Evolutionary conservation across 2,329 filamentous ascomycete genomes (phyloP), one percentile per base, ranked within the genome.

Genomic region (Amesomyces nigricolor): DNA sequence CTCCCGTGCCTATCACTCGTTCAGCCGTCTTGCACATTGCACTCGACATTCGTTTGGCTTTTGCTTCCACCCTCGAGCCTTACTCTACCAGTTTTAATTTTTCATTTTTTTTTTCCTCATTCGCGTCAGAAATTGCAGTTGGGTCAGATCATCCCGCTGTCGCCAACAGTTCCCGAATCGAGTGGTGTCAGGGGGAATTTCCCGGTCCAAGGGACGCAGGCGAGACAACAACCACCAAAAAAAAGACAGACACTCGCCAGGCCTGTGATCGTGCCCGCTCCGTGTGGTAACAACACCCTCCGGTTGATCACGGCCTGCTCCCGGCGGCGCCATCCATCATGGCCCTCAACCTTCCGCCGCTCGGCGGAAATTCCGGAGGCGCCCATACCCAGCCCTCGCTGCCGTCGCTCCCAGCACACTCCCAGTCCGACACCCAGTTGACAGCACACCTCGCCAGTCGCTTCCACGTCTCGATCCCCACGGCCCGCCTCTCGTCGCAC

Each of bases 401-500:
- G 65, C 91, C 92, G 19, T 86, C 90, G 59, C 78, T 99, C 63
- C 92, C 94, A 47, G 83, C 88, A 59, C 94, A 91, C 76, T 80
- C 86, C 50, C 86, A 91, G 73, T 72, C 70, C 53, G 70, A 72
- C 45, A 70, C 86, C 45, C 86, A 90, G 66, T 76, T 92, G 63
- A 94, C 88, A 3, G 87, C 87, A 51, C 89, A 92, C 71, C 81
- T 94, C 59, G 89, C 88, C 64, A 90, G 82, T 70, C 90, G 92
- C 52, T 99, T 96, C 72, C 94, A 99, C 74, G 88, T 95, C 51
- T 88, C 89, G 52, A 76, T 94, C 57, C 91, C 94, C 9, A 95
- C 91, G 0, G 90, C 94, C 51, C 83, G 84, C 47, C 82, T 99
- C 16, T 96, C 91, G 0, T 95, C 91, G 0, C 91, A 97, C 69